Conservation (phyloP, 345 rosid genomes). For the Bruguiera gymnorhiza region DNA sequence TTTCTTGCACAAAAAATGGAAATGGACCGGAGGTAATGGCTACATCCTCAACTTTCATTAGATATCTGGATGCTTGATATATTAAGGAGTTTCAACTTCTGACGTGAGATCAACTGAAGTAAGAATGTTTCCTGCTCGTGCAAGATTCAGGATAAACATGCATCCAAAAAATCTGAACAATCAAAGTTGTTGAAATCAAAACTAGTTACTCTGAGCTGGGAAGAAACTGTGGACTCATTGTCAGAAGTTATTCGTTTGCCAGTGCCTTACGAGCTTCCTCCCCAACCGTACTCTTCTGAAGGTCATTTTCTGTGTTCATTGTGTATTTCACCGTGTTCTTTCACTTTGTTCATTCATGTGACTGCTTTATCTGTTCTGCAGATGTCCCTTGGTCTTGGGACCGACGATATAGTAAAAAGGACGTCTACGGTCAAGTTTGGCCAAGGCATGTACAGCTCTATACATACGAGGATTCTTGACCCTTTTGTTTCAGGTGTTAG, state of each 20-base stretch:
- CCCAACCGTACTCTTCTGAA: slow-evolving; percentile 60
- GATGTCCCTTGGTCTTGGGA: slow-evolving; percentile 99
- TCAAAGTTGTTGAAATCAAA: slow-evolving; percentile 32
- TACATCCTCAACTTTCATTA: background rate
- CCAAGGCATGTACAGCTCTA: slow-evolving; percentile 47
- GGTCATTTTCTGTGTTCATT: slow-evolving; percentile 34
- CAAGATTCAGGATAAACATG: slow-evolving; percentile 24
- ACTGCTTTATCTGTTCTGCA: slow-evolving; percentile 23
- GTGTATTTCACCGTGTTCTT: background rate
- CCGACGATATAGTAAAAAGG: slow-evolving; percentile 62
- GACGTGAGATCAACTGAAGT: background rate
- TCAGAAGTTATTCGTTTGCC: slow-evolving; percentile 57
- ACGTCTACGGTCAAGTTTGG: slow-evolving; percentile 84
- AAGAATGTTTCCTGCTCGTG: background rate
- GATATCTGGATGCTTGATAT: background rate
- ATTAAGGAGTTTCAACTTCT: background rate
- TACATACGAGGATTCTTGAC: slow-evolving; percentile 26
- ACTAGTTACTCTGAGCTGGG: slow-evolving; percentile 68
- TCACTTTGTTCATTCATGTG: background rate
- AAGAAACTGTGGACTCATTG: slow-evolving; percentile 35
- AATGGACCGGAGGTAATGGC: slow-evolving; percentile 35
- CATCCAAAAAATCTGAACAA: slow-evolving; percentile 2
- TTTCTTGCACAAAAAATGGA: slow-evolving; percentile 57
- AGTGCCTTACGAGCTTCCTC: slow-evolving; percentile 82
- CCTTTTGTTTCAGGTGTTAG: background rate